Percentiles rank a stretch among this genome's conserved stretches.
phyloP scores from a whole-genome alignment of 139 green algal species.

The Coccomyxa sp. region DNA sequence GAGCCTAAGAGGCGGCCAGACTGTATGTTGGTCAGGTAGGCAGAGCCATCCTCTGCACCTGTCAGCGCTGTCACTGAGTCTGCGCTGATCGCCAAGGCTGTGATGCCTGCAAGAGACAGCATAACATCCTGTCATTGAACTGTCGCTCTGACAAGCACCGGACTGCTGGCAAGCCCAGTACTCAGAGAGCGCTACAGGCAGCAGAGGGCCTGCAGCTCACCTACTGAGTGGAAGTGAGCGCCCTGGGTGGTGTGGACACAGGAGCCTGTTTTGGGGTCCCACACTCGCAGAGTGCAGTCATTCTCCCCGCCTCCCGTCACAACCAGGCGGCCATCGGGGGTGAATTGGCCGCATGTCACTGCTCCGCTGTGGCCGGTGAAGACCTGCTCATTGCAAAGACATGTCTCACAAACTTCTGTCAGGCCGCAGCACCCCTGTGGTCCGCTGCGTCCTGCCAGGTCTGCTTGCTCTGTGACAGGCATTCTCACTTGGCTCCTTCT shows the following conservation, averaged over 20 bases:
- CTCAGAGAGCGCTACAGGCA: neutral
- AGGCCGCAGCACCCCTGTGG: no score
- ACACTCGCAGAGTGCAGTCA: conserved; percentile 74
- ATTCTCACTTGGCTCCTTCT: no score
- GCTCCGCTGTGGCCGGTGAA: conserved; percentile 80
- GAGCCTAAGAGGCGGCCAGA: conserved; percentile 38
- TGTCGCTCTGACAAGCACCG: no score
- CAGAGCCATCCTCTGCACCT: conserved; percentile 58
- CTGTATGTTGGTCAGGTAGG: conserved; percentile 57
- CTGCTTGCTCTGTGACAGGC: no score
- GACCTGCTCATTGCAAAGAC: conserved; percentile 61
- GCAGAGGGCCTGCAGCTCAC: neutral
- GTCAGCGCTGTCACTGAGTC: conserved; percentile 51
- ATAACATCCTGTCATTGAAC: no score
- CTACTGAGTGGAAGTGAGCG: conserved; percentile 58
- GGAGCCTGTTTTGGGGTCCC: conserved; percentile 79
- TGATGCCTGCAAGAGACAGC: conserved; percentile 53
- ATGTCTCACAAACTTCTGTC: no score
- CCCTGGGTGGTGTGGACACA: conserved; percentile 49
- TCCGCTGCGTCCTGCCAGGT: neutral
- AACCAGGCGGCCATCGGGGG: conserved; percentile 79
- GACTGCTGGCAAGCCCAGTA: neutral
- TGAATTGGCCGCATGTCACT: conserved; percentile 84
- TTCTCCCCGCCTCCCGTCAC: conserved; percentile 78
- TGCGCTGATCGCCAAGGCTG: conserved; percentile 52